phyloP scores from a whole-genome alignment of 2,329 filamentous ascomycete species.

The Penicillium sp. region DNA sequence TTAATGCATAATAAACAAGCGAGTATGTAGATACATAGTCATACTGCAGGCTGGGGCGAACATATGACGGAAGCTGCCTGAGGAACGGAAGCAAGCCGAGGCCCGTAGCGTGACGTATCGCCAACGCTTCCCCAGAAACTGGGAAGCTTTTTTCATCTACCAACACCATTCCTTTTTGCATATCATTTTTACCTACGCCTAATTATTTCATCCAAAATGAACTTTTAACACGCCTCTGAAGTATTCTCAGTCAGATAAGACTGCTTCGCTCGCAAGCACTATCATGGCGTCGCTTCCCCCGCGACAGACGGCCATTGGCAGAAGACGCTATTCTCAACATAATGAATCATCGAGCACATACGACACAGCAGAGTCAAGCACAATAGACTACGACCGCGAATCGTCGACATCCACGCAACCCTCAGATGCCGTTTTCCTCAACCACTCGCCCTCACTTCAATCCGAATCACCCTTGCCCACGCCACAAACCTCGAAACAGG shows the following conservation, averaged over 20 bases:
- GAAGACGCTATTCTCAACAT: constrained; percentile 10
- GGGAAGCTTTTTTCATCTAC: not conserved
- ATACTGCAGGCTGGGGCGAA: too few species aligned
- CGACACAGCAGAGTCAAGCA: not conserved
- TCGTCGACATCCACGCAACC: not conserved
- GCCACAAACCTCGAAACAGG: not conserved
- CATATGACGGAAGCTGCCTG: not conserved
- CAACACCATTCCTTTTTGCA: not conserved
- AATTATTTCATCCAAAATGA: not conserved
- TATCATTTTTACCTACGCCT: not conserved
- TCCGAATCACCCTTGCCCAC: not conserved
- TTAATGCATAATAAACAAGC: too few species aligned
- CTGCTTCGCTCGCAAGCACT: not conserved
- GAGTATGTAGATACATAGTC: too few species aligned
- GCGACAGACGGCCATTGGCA: constrained; percentile 3
- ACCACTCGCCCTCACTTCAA: constrained; percentile 5
- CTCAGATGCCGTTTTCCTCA: constrained; percentile 8
- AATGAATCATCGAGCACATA: constrained; percentile 2
- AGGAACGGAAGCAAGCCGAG: not conserved
- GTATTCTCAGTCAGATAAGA: not conserved
- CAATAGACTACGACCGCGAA: not conserved
- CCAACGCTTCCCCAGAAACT: not conserved
- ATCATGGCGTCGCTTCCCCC: constrained; percentile 15
- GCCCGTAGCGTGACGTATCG: not conserved
- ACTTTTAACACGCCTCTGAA: not conserved